Evolutionary conservation across 1,284 basidiomycete genomes (phyloP), one percentile per base, ranked within the genome.

Genomic region (Ceratobasidium sp.): DNA sequence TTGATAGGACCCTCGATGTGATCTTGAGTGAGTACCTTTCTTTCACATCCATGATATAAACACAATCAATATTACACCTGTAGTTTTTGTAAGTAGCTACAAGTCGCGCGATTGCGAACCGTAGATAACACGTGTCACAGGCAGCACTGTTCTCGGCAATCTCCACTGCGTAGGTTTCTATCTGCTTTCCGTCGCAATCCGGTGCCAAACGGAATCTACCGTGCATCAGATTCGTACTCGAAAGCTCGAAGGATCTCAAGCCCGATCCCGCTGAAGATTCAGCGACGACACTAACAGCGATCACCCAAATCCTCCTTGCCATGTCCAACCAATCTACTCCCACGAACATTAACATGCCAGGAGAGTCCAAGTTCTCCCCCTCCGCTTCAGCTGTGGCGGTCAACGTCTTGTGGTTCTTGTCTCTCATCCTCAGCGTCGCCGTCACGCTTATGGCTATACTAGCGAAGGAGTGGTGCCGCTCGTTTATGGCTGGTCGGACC

Each of bases 151-250:
- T 57, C 27, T 57, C 54, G 17, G 54, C 54, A 8, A 57, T 57
- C 9, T 57, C 17, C 9, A 57, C 54, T 57, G 27, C 54, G 54
- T 57, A 24, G 33, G 22, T 33, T n/a, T 5, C 9, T 15, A 9
- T 17, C 6, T 17, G n/a, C 45, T n/a, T 6, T 7, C 11, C 36
- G 27, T 44, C 5, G 7, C 44, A 27, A 48, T 4, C 9, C 6
- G 22, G 22, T 8, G 8, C 24, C 22, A 24, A 41, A 14, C 7
- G 17, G 22, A 6, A 27, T n/a, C 44, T 7, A 63, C 9, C 4
- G 41, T 27, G 15, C 22, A 36, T 11, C 33, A 67, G 65, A 8
- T 67, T 67, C 27, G 31, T 67, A 17, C 41, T 67, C 31, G 65
- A 44, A 19, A 67, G 65, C 15, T n/a, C 50, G 1, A n/a, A 31